phyloP scores from a whole-genome alignment of 1,284 basidiomycete species.

The Golubevia sp. region DNA sequence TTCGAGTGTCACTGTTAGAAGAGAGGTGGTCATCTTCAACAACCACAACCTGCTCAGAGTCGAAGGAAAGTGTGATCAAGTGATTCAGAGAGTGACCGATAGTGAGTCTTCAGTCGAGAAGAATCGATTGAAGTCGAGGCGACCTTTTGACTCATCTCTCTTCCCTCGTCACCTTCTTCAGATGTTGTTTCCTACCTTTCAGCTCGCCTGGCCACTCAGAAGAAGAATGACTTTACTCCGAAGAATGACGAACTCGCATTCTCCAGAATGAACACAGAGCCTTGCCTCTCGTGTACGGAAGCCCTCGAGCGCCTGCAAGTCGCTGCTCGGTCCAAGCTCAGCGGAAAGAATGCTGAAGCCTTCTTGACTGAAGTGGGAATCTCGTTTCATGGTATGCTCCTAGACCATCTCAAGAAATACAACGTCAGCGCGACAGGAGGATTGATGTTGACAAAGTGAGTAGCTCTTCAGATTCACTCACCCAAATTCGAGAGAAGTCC shows the following conservation, averaged over 20 bases:
- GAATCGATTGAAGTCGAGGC: neutral
- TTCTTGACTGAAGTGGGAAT: slow-evolving; percentile 55
- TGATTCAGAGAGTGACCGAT: slow-evolving; percentile 50
- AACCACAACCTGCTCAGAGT: slow-evolving; percentile 55
- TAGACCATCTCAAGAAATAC: slow-evolving; percentile 58
- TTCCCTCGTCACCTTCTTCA: neutral
- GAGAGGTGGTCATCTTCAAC: slow-evolving; percentile 59
- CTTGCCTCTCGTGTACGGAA: slow-evolving; percentile 50
- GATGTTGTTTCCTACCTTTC: slow-evolving; percentile 41
- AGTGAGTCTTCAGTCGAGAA: slow-evolving; percentile 13
- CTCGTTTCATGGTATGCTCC: slow-evolving; percentile 48
- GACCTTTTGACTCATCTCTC: neutral
- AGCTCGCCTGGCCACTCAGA: slow-evolving; percentile 47
- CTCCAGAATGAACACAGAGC: slow-evolving; percentile 55
- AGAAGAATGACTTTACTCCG: slow-evolving; percentile 55
- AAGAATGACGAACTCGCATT: slow-evolving; percentile 56
- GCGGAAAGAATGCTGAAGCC: slow-evolving; percentile 34
- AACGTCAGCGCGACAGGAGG: slow-evolving; percentile 55
- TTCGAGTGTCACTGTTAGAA: slow-evolving; percentile 51
- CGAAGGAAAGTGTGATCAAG: slow-evolving; percentile 53
- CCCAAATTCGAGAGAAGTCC: neutral
- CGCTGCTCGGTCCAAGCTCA: slow-evolving; percentile 20
- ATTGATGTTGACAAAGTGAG: slow-evolving; percentile 54
- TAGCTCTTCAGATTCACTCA: neutral
- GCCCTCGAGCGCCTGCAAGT: slow-evolving; percentile 36